Evolutionary conservation across 1,139 yeast species (phyloP).

Genomic region (Candida mesenterica): DNA sequence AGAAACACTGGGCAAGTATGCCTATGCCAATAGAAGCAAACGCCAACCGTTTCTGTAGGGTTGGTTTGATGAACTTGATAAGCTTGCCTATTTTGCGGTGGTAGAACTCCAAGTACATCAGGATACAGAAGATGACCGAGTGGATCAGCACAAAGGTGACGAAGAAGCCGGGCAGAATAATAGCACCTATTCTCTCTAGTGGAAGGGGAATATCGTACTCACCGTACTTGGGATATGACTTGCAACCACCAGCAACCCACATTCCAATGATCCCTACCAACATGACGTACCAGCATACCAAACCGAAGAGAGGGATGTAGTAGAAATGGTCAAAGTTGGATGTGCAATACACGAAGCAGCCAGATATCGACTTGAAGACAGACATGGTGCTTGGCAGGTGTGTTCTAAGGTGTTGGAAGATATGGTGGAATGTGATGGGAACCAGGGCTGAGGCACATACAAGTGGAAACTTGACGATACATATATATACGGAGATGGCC

Average conservation of each 20-base stretch:
- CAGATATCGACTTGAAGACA: constrained; percentile 1
- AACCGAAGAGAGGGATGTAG: constrained; percentile 23
- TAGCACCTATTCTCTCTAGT: constrained; percentile 28
- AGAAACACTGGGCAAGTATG: constrained; percentile 25
- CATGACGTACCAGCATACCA: constrained; percentile 23
- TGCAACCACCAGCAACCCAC: constrained; percentile 23
- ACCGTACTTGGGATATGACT: constrained; percentile 20
- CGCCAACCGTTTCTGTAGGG: constrained; percentile 26
- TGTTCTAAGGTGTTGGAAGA: too few relatives aligned
- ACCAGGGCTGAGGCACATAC: too few relatives aligned
- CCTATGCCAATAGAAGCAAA: constrained; percentile 27
- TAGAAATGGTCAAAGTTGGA: constrained; percentile 24
- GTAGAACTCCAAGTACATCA: constrained; percentile 30
- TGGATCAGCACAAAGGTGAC: constrained; percentile 24
- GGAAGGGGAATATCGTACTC: constrained; percentile 17
- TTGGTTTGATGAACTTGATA: constrained; percentile 30
- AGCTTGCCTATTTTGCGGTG: constrained; percentile 33
- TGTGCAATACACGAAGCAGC: constrained; percentile 16
- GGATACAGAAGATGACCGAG: constrained; percentile 24
- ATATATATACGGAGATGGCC: too few relatives aligned
- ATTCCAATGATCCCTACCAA: constrained; percentile 25
- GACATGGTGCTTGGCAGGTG: not conserved
- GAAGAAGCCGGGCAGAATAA: constrained; percentile 26
- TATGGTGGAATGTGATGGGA: too few relatives aligned
- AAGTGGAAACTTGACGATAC: too few relatives aligned